Conservation (phyloP, 768 basidiomycete species). For the Trametopsis cervina region DNA sequence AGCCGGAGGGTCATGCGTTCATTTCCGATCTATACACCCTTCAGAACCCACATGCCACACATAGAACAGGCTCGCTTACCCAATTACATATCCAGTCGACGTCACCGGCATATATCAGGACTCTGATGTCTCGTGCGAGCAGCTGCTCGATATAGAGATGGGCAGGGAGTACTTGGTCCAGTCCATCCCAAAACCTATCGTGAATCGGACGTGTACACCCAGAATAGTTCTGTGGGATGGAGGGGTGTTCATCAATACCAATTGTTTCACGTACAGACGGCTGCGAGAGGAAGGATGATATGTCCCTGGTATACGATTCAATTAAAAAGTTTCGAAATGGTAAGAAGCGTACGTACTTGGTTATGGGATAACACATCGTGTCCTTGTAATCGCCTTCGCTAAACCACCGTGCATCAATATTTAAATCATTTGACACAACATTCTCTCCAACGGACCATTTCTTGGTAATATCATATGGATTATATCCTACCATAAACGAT, state of each 20-base stretch:
- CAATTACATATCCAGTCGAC: slow-evolving; percentile 57
- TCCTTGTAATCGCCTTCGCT: slow-evolving; percentile 10
- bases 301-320: slow-evolving; percentile 40
- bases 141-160: slow-evolving; percentile 41
- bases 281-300: no score
- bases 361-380: slow-evolving; percentile 53
- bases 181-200: slow-evolving; percentile 36
- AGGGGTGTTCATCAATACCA: slow-evolving; percentile 48
- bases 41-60: neutral
- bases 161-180: slow-evolving; percentile 33
- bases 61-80: slow-evolving; percentile 18
- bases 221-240: slow-evolving; percentile 31
- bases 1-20: slow-evolving; percentile 50
- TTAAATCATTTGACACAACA: no score
- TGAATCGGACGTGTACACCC: slow-evolving; percentile 37
- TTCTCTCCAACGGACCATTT: no score
- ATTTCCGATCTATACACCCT: slow-evolving; percentile 38
- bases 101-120: slow-evolving; percentile 49
- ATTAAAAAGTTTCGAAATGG: slow-evolving; percentile 31
- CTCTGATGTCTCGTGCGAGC: slow-evolving; percentile 45
- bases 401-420: no score
- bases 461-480: slow-evolving; percentile 66
- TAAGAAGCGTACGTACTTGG: slow-evolving; percentile 36
- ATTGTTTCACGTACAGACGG: slow-evolving; percentile 35
- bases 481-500: slow-evolving; percentile 30